phyloP scores from a whole-genome alignment of 306 rosid species.

The Oemleria cerasiformis region DNA sequence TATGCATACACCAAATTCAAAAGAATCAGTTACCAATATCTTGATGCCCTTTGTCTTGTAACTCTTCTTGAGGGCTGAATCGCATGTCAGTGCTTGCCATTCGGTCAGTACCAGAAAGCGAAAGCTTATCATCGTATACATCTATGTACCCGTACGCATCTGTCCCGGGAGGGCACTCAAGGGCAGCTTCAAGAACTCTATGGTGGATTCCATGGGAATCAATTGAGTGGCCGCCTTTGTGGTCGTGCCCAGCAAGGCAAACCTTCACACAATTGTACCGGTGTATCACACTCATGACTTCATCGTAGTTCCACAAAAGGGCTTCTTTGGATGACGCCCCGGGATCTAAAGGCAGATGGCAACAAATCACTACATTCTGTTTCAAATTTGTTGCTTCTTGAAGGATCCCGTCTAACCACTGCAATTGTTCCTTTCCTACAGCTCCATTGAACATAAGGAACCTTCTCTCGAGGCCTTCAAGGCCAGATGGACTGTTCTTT shows the following conservation, averaged over 20 bases:
- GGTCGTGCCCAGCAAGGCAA: constrained; percentile 82
- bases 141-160: constrained; percentile 68
- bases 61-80: constrained; percentile 43
- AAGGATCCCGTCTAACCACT: constrained; percentile 67
- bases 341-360: constrained; percentile 80
- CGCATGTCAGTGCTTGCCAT: constrained; percentile 58
- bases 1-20: background rate
- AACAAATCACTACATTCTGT: constrained; percentile 72
- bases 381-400: constrained; percentile 60
- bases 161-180: constrained; percentile 84
- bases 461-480: constrained; percentile 71
- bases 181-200: constrained; percentile 85
- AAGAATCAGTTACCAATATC: background rate
- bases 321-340: constrained; percentile 57
- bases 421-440: constrained; percentile 77
- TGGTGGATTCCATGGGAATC: constrained; percentile 89
- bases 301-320: constrained; percentile 77
- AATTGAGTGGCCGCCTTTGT: constrained; percentile 69
- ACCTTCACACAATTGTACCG: constrained; percentile 69
- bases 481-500: constrained; percentile 76
- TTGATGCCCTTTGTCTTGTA: constrained; percentile 2
- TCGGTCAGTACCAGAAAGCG: constrained; percentile 63
- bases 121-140: constrained; percentile 58
- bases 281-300: constrained; percentile 74
- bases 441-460: constrained; percentile 93